Percentiles rank a stretch among this genome's conserved stretches.
Evolutionary conservation across 2,329 filamentous ascomycete genomes (phyloP).

Genomic region (Diaporthe citri): DNA sequence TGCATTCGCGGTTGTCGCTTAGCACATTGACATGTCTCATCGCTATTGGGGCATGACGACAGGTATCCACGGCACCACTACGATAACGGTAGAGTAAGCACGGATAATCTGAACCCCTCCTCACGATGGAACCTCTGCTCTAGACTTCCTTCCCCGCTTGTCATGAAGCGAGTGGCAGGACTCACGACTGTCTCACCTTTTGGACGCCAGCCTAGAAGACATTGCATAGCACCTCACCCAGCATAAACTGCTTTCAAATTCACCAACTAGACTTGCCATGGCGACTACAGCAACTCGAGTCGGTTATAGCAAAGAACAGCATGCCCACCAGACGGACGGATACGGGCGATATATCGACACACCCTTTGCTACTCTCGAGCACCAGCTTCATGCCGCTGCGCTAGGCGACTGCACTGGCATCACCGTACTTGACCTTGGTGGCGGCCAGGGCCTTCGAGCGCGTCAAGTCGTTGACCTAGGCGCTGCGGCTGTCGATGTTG

Average conservation of each 20-base stretch:
- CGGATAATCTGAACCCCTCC: not conserved
- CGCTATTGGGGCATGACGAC: not conserved
- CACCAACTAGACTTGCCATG: not conserved
- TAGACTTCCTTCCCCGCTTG: not conserved
- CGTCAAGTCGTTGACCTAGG: constrained; percentile 46
- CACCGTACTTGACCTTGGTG: constrained; percentile 49
- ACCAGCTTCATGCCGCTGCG: constrained; percentile 38
- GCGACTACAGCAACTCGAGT: not conserved
- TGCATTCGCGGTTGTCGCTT: not conserved
- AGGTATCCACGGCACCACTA: not conserved
- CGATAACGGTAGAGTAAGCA: not conserved
- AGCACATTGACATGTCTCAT: not conserved
- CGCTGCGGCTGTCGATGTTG: constrained; percentile 46
- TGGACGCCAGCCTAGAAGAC: not conserved
- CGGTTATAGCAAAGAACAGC: constrained; percentile 36
- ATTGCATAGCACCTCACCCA: not conserved
- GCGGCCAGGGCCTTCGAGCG: constrained; percentile 48
- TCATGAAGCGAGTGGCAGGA: not conserved
- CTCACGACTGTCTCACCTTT: not conserved
- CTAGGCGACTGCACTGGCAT: constrained; percentile 45
- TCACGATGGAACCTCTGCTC: not conserved
- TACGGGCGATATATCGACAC: constrained; percentile 22
- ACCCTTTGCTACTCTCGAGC: constrained; percentile 20
- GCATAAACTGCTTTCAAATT: not conserved
- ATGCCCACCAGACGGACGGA: constrained; percentile 23